Percentiles rank a stretch among this genome's conserved stretches.
phyloP scores from a whole-genome alignment of 768 basidiomycete genomes.

The Lactarius quietus region DNA sequence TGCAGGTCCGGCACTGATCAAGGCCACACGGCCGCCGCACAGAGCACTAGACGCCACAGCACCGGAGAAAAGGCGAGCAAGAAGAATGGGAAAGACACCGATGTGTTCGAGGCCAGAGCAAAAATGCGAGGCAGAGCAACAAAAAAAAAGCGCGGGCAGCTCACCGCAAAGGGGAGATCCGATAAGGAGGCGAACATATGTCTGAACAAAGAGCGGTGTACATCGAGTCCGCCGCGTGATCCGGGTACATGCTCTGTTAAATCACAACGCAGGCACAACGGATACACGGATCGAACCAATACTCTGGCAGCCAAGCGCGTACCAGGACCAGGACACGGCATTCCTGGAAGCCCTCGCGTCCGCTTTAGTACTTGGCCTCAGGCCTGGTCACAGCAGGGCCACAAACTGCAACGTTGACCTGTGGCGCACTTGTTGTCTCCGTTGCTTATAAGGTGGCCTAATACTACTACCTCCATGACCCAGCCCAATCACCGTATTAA shows the following conservation, averaged over 20 bases:
- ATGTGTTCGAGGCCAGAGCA: constrained; percentile 13
- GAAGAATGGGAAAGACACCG: constrained; percentile 4
- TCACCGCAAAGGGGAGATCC: constrained; percentile 17
- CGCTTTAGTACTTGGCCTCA: constrained; percentile 7
- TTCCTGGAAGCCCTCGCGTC: constrained; percentile 1
- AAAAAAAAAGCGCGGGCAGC: neutral
- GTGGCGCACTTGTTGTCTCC: constrained; percentile 21
- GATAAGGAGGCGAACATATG: constrained; percentile 15
- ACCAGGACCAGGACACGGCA: constrained; percentile 14
- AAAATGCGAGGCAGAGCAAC: neutral
- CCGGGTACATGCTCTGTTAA: constrained; percentile 12
- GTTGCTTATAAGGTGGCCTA: constrained; percentile 21
- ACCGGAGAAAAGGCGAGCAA: neutral
- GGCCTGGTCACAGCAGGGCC: constrained; percentile 11
- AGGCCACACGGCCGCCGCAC: constrained; percentile 7
- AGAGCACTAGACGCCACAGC: neutral
- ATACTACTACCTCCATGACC: neutral
- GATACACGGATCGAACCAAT: constrained; percentile 20
- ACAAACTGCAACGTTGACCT: constrained; percentile 18
- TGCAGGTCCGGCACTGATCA: neutral
- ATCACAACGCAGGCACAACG: constrained; percentile 24
- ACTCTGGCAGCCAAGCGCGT: neutral
- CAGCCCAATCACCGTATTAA: constrained; percentile 9
- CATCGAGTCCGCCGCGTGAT: constrained; percentile 23
- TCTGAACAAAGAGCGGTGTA: constrained; percentile 20